Conservation (phyloP, 805 yeast species). For the Priceomyces carsonii region DNA sequence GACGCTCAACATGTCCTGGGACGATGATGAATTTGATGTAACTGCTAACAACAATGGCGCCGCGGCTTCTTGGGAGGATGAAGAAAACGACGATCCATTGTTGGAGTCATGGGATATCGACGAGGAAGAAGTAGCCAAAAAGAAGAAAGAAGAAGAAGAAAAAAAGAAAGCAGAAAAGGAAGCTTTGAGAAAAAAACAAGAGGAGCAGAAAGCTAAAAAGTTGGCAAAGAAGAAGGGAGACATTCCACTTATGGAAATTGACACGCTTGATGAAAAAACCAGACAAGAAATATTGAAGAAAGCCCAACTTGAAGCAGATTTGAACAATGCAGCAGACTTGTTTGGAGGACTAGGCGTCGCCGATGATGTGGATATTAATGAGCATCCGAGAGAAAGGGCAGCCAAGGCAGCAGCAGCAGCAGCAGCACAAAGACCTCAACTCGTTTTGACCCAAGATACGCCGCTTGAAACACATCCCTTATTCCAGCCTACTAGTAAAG, state of each 20-base stretch:
- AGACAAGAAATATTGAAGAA: conserved; percentile 70
- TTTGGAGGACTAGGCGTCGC: conserved; percentile 73
- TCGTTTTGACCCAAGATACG: conserved; percentile 53
- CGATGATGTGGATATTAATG: conserved; percentile 37
- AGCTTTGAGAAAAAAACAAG: conserved; percentile 44
- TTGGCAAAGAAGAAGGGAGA: conserved; percentile 38
- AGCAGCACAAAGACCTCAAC: conserved; percentile 29
- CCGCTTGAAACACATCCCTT: conserved; percentile 78
- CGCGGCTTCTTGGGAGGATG: conserved; percentile 83
- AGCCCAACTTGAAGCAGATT: conserved; percentile 83
- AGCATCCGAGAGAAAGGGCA: conserved; percentile 52
- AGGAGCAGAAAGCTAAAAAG: conserved; percentile 50
- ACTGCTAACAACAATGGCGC: conserved; percentile 53
- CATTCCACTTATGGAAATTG: conserved; percentile 55
- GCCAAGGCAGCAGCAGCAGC: conserved; percentile 48
- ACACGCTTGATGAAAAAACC: conserved; percentile 70
- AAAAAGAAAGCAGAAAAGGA: conserved; percentile 44
- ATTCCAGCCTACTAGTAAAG: conserved; percentile 78
- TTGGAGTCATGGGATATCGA: conserved; percentile 87
- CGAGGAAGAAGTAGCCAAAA: conserved; percentile 64
- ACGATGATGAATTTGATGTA: conserved; percentile 88
- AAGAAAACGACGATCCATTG: conserved; percentile 73
- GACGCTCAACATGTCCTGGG: conserved; percentile 50
- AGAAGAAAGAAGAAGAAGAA: conserved; percentile 44
- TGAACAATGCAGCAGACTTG: conserved; percentile 89